Conservation (phyloP, 495 filamentous ascomycete genomes). For the Penicillium ochrochloron region DNA sequence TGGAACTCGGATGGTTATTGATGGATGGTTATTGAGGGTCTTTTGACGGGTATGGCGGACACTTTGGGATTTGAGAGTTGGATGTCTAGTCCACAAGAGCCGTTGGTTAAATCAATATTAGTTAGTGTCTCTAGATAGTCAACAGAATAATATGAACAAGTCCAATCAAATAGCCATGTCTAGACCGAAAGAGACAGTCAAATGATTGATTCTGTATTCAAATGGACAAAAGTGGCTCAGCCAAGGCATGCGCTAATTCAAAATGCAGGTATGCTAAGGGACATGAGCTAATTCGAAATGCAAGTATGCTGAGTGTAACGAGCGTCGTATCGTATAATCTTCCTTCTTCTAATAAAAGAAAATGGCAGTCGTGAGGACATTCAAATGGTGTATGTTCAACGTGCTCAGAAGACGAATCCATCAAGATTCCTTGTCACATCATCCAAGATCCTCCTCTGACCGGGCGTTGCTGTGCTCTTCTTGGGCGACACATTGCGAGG, state of each 20-base stretch:
- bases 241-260: not conserved
- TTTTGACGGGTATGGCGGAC: not conserved
- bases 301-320: not conserved
- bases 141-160: slow-evolving; percentile 6
- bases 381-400: not conserved
- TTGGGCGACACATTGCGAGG: slow-evolving; percentile 62
- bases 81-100: not conserved
- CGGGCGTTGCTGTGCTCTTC: slow-evolving; percentile 48
- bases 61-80: not conserved
- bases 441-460: slow-evolving; percentile 12
- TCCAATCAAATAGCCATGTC: not conserved
- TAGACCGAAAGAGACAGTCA: too few species aligned
- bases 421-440: slow-evolving; percentile 21
- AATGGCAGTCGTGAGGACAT: not conserved
- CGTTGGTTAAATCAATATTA: not conserved
- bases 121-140: not conserved
- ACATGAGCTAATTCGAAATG: not conserved
- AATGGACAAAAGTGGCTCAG: not conserved
- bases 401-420: slow-evolving; percentile 16
- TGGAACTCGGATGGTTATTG: not conserved
- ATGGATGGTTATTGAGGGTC: not conserved
- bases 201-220: not conserved
- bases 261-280: not conserved
- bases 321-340: not conserved
- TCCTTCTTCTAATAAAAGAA: not conserved